Evolutionary conservation across 495 filamentous ascomycete species (phyloP), one percentile per base, ranked within the genome.

Genomic region (Penicillium roqueforti): DNA sequence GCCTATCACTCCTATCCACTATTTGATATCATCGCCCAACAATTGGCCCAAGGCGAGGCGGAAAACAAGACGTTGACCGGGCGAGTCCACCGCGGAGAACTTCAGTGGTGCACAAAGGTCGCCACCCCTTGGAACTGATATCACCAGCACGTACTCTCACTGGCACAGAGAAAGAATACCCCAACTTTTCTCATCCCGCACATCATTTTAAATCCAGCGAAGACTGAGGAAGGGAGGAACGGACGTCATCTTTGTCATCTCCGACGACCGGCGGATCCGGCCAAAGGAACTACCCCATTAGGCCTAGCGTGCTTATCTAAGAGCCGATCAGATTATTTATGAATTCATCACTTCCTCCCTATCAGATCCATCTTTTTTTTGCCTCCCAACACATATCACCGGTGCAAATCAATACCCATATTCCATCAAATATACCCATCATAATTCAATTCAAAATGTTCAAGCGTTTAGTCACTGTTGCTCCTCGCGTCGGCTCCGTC

Each of bases 391-490:
- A 29, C 9, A 10, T 31, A 31, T 28, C 43, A 29, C 34, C 29
- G n/a, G 9, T 47, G n/a, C n/a, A 10, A 2, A 40, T 31, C 18
- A 7, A 16, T n/a, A n/a, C n/a, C n/a, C n/a, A 29, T 29, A 19
- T 3, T 13, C 2, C 40, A 50, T 26, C 43, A 51, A 32, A 32
- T 34, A 23, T 6, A 10, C 40, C 39, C 28, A 23, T 11, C 18
- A 31, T 23, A 31, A 28, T 45, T n/a, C 14, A 26, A 19, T 48
- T 10, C 63, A 74, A 31, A 49, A 83, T 82, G 80, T 77, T 84
- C 68, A 74, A 71, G 57, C 75, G 78, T 71, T 67, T 78, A 37
- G 62, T 79, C 53, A 66, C 73, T 47, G 73, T 70, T 55, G 77
- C 70, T 16, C 80, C 82, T 34, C 75, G 75, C 62, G 68, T 77